phyloP scores from a whole-genome alignment of 2,329 filamentous ascomycete species.

The Curvularia sp. region DNA sequence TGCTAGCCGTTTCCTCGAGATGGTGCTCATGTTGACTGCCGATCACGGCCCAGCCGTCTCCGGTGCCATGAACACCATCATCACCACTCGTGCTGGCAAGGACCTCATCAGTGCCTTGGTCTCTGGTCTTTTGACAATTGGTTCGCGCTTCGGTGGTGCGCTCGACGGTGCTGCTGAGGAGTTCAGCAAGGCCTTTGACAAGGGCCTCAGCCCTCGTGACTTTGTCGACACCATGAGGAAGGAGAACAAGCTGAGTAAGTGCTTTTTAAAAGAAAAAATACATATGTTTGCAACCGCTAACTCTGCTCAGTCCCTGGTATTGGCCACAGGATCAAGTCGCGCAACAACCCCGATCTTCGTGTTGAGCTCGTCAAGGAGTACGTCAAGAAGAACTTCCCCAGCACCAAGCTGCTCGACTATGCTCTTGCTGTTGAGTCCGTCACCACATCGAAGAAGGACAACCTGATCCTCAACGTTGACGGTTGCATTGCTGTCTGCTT shows the following conservation, averaged over 20 bases:
- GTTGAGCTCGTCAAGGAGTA: conserved; percentile 99
- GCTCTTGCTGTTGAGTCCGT: conserved; percentile 97
- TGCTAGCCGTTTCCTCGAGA: conserved; percentile 98
- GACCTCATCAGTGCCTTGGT: conserved; percentile 96
- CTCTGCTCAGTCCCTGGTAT: conserved; percentile 79
- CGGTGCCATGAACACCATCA: conserved; percentile 99
- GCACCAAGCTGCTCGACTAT: conserved; percentile 97
- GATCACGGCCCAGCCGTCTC: conserved; percentile 99
- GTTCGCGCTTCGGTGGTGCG: conserved; percentile 97
- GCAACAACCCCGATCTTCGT: conserved; percentile 99
- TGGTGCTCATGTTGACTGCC: conserved; percentile 99
- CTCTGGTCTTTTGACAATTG: conserved; percentile 95
- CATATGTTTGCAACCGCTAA: conserved; percentile 23
- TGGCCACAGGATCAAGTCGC: conserved; percentile 98
- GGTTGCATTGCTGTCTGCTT: conserved; percentile 99
- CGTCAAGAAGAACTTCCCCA: conserved; percentile 96
- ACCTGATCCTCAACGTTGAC: conserved; percentile 98
- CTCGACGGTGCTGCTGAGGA: conserved; percentile 97
- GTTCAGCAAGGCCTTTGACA: conserved; percentile 98
- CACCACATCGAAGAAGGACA: conserved; percentile 99
- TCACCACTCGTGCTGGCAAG: conserved; percentile 98
- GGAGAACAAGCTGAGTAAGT: conserved; percentile 95
- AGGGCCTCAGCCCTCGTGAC: conserved; percentile 96
- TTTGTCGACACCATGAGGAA: conserved; percentile 99
- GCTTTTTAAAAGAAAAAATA: neutral